phyloP scores from a whole-genome alignment of 495 filamentous ascomycete genomes.

The Parachaetomium inaequale region DNA sequence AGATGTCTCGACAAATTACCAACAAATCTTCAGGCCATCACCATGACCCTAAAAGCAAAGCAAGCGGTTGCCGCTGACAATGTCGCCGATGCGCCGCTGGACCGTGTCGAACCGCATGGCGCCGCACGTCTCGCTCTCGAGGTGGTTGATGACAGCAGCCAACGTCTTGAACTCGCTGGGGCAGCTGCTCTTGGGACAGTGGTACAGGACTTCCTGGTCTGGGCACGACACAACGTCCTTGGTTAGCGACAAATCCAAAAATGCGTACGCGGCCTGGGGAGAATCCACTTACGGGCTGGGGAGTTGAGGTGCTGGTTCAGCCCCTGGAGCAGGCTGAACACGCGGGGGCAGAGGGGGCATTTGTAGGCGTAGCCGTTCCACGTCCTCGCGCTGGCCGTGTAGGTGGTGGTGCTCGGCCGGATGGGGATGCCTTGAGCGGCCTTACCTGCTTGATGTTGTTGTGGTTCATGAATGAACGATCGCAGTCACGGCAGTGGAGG shows the following conservation, averaged over 20 bases:
- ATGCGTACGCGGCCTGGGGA: neutral
- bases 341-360: constrained; percentile 35
- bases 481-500: constrained; percentile 30
- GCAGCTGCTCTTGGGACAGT: constrained; percentile 49
- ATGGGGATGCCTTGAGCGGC: constrained; percentile 31
- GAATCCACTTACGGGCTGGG: constrained; percentile 29
- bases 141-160: constrained; percentile 51
- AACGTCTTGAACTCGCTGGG: constrained; percentile 45
- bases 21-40: neutral
- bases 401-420: constrained; percentile 9
- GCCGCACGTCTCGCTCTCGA: constrained; percentile 53
- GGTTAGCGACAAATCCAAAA: neutral
- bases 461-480: constrained; percentile 24
- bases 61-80: constrained; percentile 18
- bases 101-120: constrained; percentile 49
- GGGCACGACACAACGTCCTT: neutral
- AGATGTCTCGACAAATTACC: neutral
- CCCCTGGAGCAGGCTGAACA: constrained; percentile 9
- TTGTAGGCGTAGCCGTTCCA: constrained; percentile 32
- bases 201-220: constrained; percentile 50
- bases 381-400: constrained; percentile 21
- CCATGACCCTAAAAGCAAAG: constrained; percentile 11
- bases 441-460: constrained; percentile 32
- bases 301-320: constrained; percentile 39
- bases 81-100: constrained; percentile 24